Percentiles rank a stretch among this genome's conserved stretches.
Conservation (phyloP, 192 early-diverging fungal genomes). For the Coemansia sp. region DNA sequence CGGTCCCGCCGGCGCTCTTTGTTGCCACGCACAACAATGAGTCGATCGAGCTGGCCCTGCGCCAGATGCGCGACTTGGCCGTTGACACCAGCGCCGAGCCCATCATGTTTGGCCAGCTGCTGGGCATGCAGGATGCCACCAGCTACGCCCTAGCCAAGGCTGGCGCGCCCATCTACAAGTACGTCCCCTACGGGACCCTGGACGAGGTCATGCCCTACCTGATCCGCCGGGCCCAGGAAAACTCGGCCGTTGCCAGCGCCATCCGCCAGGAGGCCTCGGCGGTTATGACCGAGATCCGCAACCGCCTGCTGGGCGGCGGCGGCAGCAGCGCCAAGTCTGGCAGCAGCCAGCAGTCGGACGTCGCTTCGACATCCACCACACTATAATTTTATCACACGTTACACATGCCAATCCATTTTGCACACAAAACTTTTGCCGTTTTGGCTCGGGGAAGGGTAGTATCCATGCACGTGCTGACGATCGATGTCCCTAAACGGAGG, state of each 20-base stretch:
- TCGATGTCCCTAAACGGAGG: too few species aligned
- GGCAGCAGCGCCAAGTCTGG: neutral
- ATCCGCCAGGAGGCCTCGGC: slow-evolving; percentile 52
- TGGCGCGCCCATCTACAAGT: slow-evolving; percentile 84
- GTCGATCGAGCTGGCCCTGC: slow-evolving; percentile 59
- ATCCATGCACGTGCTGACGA: neutral
- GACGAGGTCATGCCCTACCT: slow-evolving; percentile 90
- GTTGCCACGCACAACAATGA: slow-evolving; percentile 88
- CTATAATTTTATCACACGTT: neutral
- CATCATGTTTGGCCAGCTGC: slow-evolving; percentile 90
- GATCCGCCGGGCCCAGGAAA: slow-evolving; percentile 90
- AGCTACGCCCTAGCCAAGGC: slow-evolving; percentile 72
- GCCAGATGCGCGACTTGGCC: slow-evolving; percentile 55
- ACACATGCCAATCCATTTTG: neutral
- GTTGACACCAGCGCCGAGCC: slow-evolving; percentile 53
- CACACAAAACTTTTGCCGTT: neutral
- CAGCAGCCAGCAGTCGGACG: too few species aligned
- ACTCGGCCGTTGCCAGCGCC: slow-evolving; percentile 70
- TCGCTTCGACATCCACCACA: neutral
- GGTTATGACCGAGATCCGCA: slow-evolving; percentile 57
- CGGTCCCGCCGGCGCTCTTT: slow-evolving; percentile 57
- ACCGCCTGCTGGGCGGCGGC: slow-evolving; percentile 20
- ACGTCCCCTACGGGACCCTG: slow-evolving; percentile 87
- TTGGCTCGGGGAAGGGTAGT: neutral
- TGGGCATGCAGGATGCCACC: slow-evolving; percentile 88